Base-by-base conservation (phyloP, 768 basidiomycete genomes). In the Pleurotus ostreatus region DNA sequence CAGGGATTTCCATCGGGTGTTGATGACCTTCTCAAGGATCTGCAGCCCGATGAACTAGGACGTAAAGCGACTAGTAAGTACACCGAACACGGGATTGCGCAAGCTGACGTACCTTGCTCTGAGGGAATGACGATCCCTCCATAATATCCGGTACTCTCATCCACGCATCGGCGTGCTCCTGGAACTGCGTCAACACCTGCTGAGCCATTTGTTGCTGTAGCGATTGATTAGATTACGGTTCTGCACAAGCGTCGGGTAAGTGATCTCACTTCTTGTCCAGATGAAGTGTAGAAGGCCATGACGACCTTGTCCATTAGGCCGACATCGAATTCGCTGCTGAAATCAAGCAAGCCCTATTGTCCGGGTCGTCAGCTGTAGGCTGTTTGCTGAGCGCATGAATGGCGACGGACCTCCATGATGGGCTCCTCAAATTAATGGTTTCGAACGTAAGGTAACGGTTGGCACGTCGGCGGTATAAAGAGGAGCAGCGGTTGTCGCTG, bases 161-260 rank as follows among this genome's bases (percentile, higher is more conserved):
- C 97, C 97, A 99, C 34, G 95, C 87, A 58, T 98, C 96, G 16
- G 92, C 89, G 70, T 94, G 81, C 58, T 99, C 97, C 71, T 98
- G 94, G 66, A 99, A 88, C 68, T 95, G 94, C 7, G 96, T 97
- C 62, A 99, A 81, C 59, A 93, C 79, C 69, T 89, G 89, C 73
- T 98, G 96, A 12, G 96, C 96, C 69, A 87, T 71, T 84, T 91
- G 89, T 91, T 95, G 95, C 95, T 98, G 67, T 51, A 34, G 30
- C 11, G 23, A 8, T 59, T 39, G 39, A 53, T 53, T 13, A 53
- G 51, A 12, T 25, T 34, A 40, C 22, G 15, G n/a, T 23, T 41
- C 9, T 18, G 39, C 44, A 38, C 47, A 49, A 13, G 18, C 23
- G 49, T 63, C 56, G 58, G 57, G 59, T 16, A 43, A 46, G 56